Evolutionary conservation across 2,329 filamentous ascomycete genomes (phyloP), one percentile per base, ranked within the genome.

Genomic region (Domatiomyces globalis): DNA sequence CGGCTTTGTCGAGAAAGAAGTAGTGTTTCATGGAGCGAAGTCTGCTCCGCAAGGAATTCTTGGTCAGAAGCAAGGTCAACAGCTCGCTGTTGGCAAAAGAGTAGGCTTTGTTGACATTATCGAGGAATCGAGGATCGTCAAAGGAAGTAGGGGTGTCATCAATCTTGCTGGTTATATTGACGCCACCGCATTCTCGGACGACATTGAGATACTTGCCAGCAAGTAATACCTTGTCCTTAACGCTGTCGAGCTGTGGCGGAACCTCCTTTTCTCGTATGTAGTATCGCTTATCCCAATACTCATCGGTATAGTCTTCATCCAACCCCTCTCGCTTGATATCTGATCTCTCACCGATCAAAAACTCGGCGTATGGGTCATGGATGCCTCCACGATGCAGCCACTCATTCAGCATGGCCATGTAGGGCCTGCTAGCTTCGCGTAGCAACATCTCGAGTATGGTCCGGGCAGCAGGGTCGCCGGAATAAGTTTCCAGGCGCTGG

Each of bases 121-220:
- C 90, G 47, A 96, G 73, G 63, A 98, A 96, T 22, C 86, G 80
- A 51, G 75, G 82, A 66, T 98, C 92, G 65, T 95, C 89, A 63
- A 98, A 95, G 4, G 87, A 92, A 46, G 80, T 80, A 1, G 92
- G 92, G n/a, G 94, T 84, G 62, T 95, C 87, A 22, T 54, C 49
- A 42, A 89, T 85, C 55, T 84, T 84, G 66, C 92, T 87, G 73
- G 85, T 92, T 51, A 95, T 83, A 67, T 96, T 89, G 45, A 96
- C 88, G 45, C 92, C 92, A 53, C 92, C 92, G 63, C 92, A 98
- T 69, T 98, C 92, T 55, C 92, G 81, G 17, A 98, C 92, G 2
- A 98, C 92, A 60, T 98, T 98, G 49, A 98, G 79, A 64, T 98
- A 98, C 66, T 98, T 98, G 42, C 92, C 92, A 17, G 92, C 92